Percentiles rank a stretch among this genome's conserved stretches.
phyloP scores from a whole-genome alignment of 108 stramenopile species.

The Nannochloropsis granulata region DNA sequence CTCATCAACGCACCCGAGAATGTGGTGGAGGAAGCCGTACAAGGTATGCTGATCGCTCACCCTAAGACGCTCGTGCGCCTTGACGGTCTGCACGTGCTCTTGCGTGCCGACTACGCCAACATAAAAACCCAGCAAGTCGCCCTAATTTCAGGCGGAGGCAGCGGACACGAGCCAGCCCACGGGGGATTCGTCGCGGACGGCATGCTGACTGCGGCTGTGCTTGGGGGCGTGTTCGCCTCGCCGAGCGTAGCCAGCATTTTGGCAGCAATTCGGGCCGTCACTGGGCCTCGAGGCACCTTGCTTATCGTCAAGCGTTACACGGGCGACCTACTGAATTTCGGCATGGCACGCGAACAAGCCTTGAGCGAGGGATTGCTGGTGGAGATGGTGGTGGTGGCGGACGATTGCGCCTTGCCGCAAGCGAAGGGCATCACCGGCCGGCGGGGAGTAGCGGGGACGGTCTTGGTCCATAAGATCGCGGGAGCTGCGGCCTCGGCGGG shows the following conservation, averaged over 20 bases:
- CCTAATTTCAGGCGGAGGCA: slow-evolving; percentile 67
- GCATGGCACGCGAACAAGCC: slow-evolving; percentile 72
- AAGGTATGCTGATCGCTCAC: slow-evolving; percentile 4
- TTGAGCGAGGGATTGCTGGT: slow-evolving; percentile 47
- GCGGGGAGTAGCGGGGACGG: slow-evolving; percentile 84
- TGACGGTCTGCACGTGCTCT: slow-evolving; percentile 9
- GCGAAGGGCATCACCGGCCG: slow-evolving; percentile 85
- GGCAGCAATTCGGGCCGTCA: slow-evolving; percentile 69
- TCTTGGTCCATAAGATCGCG: slow-evolving; percentile 86
- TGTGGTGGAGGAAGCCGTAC: neutral
- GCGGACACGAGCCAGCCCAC: slow-evolving; percentile 93
- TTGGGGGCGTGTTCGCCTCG: slow-evolving; percentile 86
- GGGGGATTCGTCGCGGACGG: slow-evolving; percentile 83
- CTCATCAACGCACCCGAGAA: slow-evolving; percentile 8
- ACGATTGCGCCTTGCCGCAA: slow-evolving; percentile 77
- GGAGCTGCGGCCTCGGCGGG: slow-evolving; percentile 72
- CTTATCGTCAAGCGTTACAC: slow-evolving; percentile 98
- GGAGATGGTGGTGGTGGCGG: slow-evolving; percentile 75
- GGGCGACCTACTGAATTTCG: slow-evolving; percentile 88
- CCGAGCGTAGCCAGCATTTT: slow-evolving; percentile 68
- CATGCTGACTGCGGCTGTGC: slow-evolving; percentile 86
- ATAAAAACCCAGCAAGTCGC: slow-evolving; percentile 19
- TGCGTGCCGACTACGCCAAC: slow-evolving; percentile 2
- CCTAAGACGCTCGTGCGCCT: slow-evolving; percentile 8
- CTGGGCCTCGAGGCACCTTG: slow-evolving; percentile 52